Evolutionary conservation across 2,329 filamentous ascomycete species (phyloP).

Genomic region (Calonectria pseudoreteaudii): DNA sequence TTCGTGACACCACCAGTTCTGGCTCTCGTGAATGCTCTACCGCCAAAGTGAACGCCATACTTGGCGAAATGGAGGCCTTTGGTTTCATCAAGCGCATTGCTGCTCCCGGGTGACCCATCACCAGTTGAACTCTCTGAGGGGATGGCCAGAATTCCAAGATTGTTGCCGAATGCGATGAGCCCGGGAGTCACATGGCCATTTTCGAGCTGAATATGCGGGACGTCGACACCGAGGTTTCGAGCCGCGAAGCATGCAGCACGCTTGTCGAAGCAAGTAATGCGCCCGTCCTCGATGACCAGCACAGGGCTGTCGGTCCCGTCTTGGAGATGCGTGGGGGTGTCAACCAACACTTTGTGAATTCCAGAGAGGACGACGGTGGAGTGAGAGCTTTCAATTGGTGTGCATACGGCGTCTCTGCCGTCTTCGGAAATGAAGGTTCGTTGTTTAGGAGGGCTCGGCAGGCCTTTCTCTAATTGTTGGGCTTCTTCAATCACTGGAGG

Average conservation of each 20-base stretch:
- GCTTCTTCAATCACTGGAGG: neutral
- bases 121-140: neutral
- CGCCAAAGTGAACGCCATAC: conserved; percentile 5
- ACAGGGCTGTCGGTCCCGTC: neutral
- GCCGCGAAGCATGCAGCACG: neutral
- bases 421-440: neutral
- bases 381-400: neutral
- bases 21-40: neutral
- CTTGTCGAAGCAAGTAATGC: neutral
- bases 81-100: neutral
- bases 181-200: conserved; percentile 6
- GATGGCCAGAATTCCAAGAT: neutral
- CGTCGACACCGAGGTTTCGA: neutral
- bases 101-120: neutral
- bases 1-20: neutral
- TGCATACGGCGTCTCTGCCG: neutral
- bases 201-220: neutral
- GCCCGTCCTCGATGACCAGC: neutral
- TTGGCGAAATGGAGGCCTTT: conserved; percentile 8
- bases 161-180: neutral
- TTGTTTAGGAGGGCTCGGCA: neutral
- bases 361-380: neutral
- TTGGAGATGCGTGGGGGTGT: neutral
- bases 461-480: neutral
- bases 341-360: neutral